Base-by-base conservation (phyloP, 2,329 filamentous ascomycete species). In the Blastomyces parvus region DNA sequence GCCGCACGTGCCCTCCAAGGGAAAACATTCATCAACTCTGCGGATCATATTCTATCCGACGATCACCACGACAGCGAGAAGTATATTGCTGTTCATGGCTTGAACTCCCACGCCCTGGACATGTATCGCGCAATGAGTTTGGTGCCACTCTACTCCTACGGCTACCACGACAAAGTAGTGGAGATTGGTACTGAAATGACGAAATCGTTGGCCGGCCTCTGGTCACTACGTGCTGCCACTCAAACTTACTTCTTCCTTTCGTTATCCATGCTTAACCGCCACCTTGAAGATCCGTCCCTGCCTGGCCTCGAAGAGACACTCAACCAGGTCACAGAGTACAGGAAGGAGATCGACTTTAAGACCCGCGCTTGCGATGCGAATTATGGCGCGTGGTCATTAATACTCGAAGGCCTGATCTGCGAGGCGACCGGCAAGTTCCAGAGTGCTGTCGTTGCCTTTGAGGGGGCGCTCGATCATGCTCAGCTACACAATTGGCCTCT, bases 1-100 rank as follows among this genome's bases (percentile, higher is more conserved):
- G 82, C 82, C 61, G 74, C 78, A 13, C 78, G 83, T 63, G 84
- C 85, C 14, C 70, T 88, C 19, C 83, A 86, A 71, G 85, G 85
- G 33, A 87, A 86, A 69, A 87, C 85, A 0, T 74, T 76, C 3
- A 76, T 74, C 53, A 73, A 75, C n/a, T 72, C 74, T 48, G 72
- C 82, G 6, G 74, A 80, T 2, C 75, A 76, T 22, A 71, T 86
- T 7, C 75, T 87, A 67, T 80, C 78, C 46, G 85, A 87, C 65
- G 72, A 79, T 11, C 72, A 80, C n/a, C 84, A 86, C 70, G 74
- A 79, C 56, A 79, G 79, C 25, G 70, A 71, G 38, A 74, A 76
- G 1, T 87, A 85, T 67, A 73, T 84, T 65, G 70, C 69, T 0
- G 75, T 74, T 44, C 84, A 82, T 65, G 76, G 81, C 1, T 81